Percentiles rank a stretch among this genome's conserved stretches.
phyloP scores from a whole-genome alignment of 2,329 filamentous ascomycete genomes.

The Fonsecaea erecta region DNA sequence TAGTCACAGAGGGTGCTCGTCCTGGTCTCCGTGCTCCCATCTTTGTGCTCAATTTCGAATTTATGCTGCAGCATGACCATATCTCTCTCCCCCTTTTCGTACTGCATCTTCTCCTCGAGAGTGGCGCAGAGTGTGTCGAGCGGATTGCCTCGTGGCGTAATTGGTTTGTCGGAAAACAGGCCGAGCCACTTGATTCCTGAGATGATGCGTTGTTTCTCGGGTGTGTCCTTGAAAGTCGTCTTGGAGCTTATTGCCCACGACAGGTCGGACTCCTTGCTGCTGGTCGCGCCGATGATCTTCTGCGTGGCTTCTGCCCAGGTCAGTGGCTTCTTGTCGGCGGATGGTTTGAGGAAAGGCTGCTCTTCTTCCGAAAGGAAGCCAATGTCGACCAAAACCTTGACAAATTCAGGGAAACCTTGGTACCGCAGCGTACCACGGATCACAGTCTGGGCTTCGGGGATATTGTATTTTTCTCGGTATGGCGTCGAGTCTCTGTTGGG shows the following conservation, averaged over 20 bases:
- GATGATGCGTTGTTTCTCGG: slow-evolving; percentile 72
- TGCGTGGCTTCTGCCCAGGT: slow-evolving; percentile 85
- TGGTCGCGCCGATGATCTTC: slow-evolving; percentile 72
- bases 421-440: slow-evolving; percentile 85
- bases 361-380: slow-evolving; percentile 81
- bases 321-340: slow-evolving; percentile 57
- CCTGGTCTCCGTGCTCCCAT: slow-evolving; percentile 75
- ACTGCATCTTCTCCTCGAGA: slow-evolving; percentile 91
- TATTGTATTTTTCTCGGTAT: slow-evolving; percentile 87
- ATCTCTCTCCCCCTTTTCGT: slow-evolving; percentile 79
- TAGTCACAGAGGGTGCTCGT: slow-evolving; percentile 84
- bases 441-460: slow-evolving; percentile 88
- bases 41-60: slow-evolving; percentile 82
- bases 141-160: slow-evolving; percentile 74
- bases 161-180: slow-evolving; percentile 69
- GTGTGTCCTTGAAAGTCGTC: slow-evolving; percentile 70
- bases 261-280: slow-evolving; percentile 70
- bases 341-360: slow-evolving; percentile 60
- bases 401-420: slow-evolving; percentile 86
- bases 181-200: slow-evolving; percentile 73
- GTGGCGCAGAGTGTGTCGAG: slow-evolving; percentile 90
- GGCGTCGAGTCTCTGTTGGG: slow-evolving; percentile 87
- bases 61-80: slow-evolving; percentile 68
- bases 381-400: slow-evolving; percentile 84
- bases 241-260: slow-evolving; percentile 74